Percentiles rank a stretch among this genome's conserved stretches.
Evolutionary conservation across 73 alveolate species (phyloP).

Genomic region (Paramecium caudatum): DNA sequence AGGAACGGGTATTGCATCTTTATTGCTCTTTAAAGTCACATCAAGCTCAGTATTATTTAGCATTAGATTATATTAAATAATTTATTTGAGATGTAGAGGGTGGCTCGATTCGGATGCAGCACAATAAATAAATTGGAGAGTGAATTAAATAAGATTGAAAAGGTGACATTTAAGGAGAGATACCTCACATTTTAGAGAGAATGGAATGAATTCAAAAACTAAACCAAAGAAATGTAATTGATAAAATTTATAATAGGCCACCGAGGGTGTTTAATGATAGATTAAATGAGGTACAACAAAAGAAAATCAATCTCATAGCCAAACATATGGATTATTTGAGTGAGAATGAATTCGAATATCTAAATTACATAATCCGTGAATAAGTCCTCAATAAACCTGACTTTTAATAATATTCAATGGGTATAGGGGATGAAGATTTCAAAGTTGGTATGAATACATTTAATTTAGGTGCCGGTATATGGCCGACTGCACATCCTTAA

Average conservation of each 20-base stretch:
- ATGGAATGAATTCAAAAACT: slow-evolving; percentile 70
- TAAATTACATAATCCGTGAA: slow-evolving; percentile 44
- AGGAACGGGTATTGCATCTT: slow-evolving; percentile 14
- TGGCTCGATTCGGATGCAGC: background rate
- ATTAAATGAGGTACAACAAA: slow-evolving; percentile 41
- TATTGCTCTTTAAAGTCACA: slow-evolving; percentile 19
- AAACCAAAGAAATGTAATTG: slow-evolving; percentile 63
- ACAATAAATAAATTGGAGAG: slow-evolving; percentile 22
- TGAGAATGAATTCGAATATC: slow-evolving; percentile 68
- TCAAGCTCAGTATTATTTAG: slow-evolving; percentile 62
- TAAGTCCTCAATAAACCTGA: slow-evolving; percentile 52
- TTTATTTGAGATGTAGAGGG: slow-evolving; percentile 45
- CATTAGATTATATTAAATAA: slow-evolving; percentile 2
- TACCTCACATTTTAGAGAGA: slow-evolving; percentile 71
- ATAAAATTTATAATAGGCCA: slow-evolving; percentile 20
- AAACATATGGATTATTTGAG: slow-evolving; percentile 56
- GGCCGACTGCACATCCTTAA: slow-evolving; percentile 77
- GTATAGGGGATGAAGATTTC: background rate
- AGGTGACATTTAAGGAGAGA: background rate
- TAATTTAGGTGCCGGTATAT: background rate
- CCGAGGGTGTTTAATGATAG: slow-evolving; percentile 70
- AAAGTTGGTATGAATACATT: background rate
- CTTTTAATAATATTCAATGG: background rate
- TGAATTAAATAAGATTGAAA: slow-evolving; percentile 19
- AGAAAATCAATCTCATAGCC: slow-evolving; percentile 62